These are phyloP conservation scores for Solanum bukasovii DNA, from an alignment of 257 asterid genomes.

Conservation along the genomic window DNA sequence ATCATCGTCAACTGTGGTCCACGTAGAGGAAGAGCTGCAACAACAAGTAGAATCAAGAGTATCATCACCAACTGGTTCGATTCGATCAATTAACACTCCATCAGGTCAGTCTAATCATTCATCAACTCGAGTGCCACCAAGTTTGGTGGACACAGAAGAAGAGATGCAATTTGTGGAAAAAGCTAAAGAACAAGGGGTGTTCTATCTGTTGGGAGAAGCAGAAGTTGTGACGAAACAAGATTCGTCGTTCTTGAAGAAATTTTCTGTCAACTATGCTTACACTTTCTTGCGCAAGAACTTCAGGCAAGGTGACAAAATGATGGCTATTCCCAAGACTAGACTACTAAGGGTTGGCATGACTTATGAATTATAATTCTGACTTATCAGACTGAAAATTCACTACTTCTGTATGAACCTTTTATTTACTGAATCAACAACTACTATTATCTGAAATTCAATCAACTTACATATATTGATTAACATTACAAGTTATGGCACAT, in stretches of 20 bases:
- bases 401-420: background rate
- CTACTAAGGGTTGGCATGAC: slow-evolving; percentile 72
- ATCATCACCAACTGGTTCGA: slow-evolving; percentile 14
- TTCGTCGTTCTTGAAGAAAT: slow-evolving; percentile 37
- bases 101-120: slow-evolving; percentile 24
- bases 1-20: slow-evolving; percentile 15
- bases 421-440: background rate
- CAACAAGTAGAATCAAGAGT: background rate
- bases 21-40: slow-evolving; percentile 16
- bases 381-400: background rate
- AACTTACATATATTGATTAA: background rate
- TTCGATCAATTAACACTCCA: background rate
- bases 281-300: slow-evolving; percentile 49
- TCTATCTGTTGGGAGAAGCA: slow-evolving; percentile 54
- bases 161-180: slow-evolving; percentile 28
- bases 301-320: slow-evolving; percentile 46
- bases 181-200: slow-evolving; percentile 42
- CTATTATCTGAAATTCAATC: background rate
- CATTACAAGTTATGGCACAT: background rate
- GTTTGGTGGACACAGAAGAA: slow-evolving; percentile 17
- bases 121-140: background rate
- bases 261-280: slow-evolving; percentile 38
- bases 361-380: slow-evolving; percentile 29
- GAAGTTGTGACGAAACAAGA: slow-evolving; percentile 51
- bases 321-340: slow-evolving; percentile 51